phyloP scores from a whole-genome alignment of 805 yeast species.

The Hyphopichia homilentoma region DNA sequence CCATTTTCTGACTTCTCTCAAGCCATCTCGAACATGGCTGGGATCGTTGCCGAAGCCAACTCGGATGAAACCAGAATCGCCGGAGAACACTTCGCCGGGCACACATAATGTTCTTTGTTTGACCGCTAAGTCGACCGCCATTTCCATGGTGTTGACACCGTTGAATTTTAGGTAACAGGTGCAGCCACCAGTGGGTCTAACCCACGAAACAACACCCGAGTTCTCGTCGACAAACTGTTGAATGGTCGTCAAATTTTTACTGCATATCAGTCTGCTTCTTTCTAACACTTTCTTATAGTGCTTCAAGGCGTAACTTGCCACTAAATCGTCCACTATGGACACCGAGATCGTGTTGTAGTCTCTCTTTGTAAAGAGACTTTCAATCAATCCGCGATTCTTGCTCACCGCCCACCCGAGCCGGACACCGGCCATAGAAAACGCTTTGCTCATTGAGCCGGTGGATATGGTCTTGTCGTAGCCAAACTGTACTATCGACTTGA shows the following conservation, averaged over 20 bases:
- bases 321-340: slow-evolving; percentile 42
- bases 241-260: slow-evolving; percentile 30
- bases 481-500: slow-evolving; percentile 39
- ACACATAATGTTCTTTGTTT: slow-evolving; percentile 34
- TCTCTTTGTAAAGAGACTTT: slow-evolving; percentile 35
- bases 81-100: slow-evolving; percentile 51
- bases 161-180: slow-evolving; percentile 38
- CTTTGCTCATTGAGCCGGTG: slow-evolving; percentile 52
- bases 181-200: slow-evolving; percentile 46
- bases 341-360: slow-evolving; percentile 52
- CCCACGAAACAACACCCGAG: slow-evolving; percentile 33
- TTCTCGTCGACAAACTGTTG: slow-evolving; percentile 30
- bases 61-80: slow-evolving; percentile 39
- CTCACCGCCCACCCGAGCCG: slow-evolving; percentile 52
- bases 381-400: slow-evolving; percentile 23
- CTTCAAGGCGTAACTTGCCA: slow-evolving; percentile 42
- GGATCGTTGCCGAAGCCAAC: slow-evolving; percentile 47
- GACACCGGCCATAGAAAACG: slow-evolving; percentile 51
- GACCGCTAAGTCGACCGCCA: slow-evolving; percentile 35
- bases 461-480: slow-evolving; percentile 41
- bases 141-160: slow-evolving; percentile 23
- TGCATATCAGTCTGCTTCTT: slow-evolving; percentile 39
- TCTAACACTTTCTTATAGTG: slow-evolving; percentile 30
- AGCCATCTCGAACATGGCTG: slow-evolving; percentile 31
- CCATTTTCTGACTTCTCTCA: slow-evolving; percentile 16